Evolutionary conservation across 352 stramenopile species (phyloP), one percentile per base, ranked within the genome.

Genomic region (Peronosclerospora sorghi): DNA sequence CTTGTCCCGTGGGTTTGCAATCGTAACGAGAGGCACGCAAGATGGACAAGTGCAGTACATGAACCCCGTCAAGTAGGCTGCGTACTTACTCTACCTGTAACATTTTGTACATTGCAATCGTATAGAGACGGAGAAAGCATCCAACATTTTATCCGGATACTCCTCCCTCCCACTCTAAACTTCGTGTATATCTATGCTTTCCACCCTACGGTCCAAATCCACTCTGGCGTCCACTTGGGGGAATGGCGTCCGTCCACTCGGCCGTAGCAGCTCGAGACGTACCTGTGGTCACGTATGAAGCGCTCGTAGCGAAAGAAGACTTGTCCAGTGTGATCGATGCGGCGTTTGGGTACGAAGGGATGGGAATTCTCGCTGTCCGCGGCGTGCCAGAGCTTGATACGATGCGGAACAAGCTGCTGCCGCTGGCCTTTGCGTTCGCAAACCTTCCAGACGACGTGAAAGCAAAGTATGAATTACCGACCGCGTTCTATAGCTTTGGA

Each of bases 401-500:
- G 23, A 84, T 78, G 59, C 73, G 89, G 13, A 54, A 65, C 37
- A 56, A 56, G 28, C 61, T 96, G 35, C 60, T 98, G 23, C 75
- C 87, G 3, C 64, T 95, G 20, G 86, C 86, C n/a, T 90, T 89
- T 54, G 44, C 65, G 41, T 86, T 91, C 35, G 79, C 76, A 21
- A 77, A 83, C 48, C 66, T 98, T 8, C 65, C 84, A 14, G 51
- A 76, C 5, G 55, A 73, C 7, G 76, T 87, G 45, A 83, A 96
- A 53, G 52, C 67, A 15, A 58, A 84, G 46, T 83, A 94, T 46
- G 83, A 87, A 47, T 79, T 96, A 48, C 58, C 68, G 29, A 72
- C 84, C 30, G 85, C 81, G 18, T 79, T 96, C 47, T 98, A 96
- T 62, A 96, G 94, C 62, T 84, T 96, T 54, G 94, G 94, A 24